phyloP scores from a whole-genome alignment of 768 basidiomycete species.

The Lyophyllum semitale region DNA sequence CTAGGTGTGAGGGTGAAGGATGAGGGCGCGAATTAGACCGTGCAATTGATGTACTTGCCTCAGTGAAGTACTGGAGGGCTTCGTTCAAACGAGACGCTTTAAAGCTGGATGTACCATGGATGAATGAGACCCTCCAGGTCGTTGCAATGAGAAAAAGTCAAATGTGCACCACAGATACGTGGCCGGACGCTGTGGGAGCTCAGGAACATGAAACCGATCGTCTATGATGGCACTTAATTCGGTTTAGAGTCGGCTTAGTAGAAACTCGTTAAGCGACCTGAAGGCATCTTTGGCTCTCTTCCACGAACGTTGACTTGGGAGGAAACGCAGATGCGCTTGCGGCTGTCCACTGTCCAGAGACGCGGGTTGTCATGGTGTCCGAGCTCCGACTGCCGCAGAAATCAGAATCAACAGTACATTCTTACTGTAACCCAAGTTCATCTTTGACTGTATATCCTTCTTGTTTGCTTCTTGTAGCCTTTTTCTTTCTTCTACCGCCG shows the following conservation, averaged over 20 bases:
- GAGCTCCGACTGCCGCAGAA: slow-evolving; percentile 15
- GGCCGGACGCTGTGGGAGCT: no score
- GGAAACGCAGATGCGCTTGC: no score
- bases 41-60: no score
- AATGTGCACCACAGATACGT: no score
- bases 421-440: neutral
- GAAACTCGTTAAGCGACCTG: neutral
- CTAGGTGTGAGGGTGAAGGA: slow-evolving; percentile 31
- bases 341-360: no score
- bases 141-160: no score
- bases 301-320: neutral
- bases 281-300: neutral
- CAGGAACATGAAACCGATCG: slow-evolving; percentile 5
- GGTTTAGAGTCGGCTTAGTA: slow-evolving; percentile 9
- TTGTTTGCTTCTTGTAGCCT: slow-evolving; percentile 1
- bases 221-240: slow-evolving; percentile 4
- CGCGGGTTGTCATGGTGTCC: slow-evolving; percentile 24
- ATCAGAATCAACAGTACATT: slow-evolving; percentile 5
- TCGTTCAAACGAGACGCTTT: slow-evolving; percentile 41
- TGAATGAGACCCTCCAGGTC: slow-evolving; percentile 47
- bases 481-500: neutral
- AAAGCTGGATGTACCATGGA: slow-evolving; percentile 44
- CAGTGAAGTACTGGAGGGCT: slow-evolving; percentile 49
- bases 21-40: neutral
- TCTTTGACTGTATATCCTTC: neutral